A percentile compares a stretch with the other conserved stretches of the same genome.
Conservation (phyloP, 169 alveolate genomes). For the Plasmodium reichenowi region DNA sequence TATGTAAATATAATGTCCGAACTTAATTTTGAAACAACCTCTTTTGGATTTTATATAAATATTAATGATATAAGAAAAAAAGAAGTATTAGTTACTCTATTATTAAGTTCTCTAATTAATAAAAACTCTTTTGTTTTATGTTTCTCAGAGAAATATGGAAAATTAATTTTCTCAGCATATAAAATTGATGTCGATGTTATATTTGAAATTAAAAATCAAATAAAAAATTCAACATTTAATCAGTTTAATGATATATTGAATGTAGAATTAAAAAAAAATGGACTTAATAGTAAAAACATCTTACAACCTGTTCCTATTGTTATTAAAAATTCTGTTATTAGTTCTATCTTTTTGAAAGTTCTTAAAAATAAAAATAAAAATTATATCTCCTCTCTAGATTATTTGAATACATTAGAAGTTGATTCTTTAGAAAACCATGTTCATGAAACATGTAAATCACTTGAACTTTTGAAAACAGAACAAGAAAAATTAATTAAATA, state of each 20-base stretch:
- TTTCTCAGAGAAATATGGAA: slow-evolving; percentile 66
- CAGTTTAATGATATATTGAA: slow-evolving; percentile 70
- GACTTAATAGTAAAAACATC: slow-evolving; percentile 58
- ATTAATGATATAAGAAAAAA: slow-evolving; percentile 54
- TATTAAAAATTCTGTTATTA: slow-evolving; percentile 48
- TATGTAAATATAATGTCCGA: slow-evolving; percentile 68
- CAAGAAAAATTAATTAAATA: slow-evolving; percentile 69
- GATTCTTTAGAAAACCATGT: slow-evolving; percentile 49
- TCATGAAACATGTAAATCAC: slow-evolving; percentile 55
- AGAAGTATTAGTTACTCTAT: slow-evolving; percentile 60
- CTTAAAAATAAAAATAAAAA: slow-evolving; percentile 71
- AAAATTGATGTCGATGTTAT: slow-evolving; percentile 74
- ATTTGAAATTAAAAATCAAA: slow-evolving; percentile 57
- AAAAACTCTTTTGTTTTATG: slow-evolving; percentile 71
- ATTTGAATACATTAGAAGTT: slow-evolving; percentile 34
- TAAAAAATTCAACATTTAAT: slow-evolving; percentile 56
- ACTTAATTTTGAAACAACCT: slow-evolving; percentile 55
- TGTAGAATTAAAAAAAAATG: slow-evolving; percentile 54
- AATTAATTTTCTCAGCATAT: slow-evolving; percentile 66
- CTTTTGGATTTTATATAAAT: slow-evolving; percentile 66
- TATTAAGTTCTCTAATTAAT: slow-evolving; percentile 54
- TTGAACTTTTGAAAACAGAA: slow-evolving; percentile 50
- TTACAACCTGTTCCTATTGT: slow-evolving; percentile 54
- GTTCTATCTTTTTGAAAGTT: slow-evolving; percentile 57
- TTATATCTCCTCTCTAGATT: slow-evolving; percentile 38